Percentiles rank a stretch among this genome's conserved stretches.
These are phyloP conservation scores for Talaromyces sp. DNA, from an alignment of 2,329 filamentous ascomycete species.

Conservation along the genomic window DNA sequence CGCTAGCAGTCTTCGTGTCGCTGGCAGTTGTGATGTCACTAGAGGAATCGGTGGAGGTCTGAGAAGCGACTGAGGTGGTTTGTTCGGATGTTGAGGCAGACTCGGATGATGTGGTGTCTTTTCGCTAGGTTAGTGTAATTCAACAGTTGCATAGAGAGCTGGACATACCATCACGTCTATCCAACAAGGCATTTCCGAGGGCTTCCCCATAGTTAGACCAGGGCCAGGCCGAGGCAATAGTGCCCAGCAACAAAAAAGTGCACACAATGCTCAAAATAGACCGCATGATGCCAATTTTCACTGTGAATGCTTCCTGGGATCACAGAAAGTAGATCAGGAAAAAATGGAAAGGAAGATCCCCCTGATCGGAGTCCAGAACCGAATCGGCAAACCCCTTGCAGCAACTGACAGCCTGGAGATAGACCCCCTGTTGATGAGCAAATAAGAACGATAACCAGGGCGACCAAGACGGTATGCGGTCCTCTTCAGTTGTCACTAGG, in stretches of 20 bases:
- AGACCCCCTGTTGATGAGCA: neutral
- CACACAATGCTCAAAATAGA: conserved; percentile 36
- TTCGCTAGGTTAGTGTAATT: conserved; percentile 5
- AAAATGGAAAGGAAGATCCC: neutral
- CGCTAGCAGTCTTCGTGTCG: conserved; percentile 18
- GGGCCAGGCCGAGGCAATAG: conserved; percentile 35
- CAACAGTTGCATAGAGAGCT: neutral
- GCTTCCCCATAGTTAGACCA: conserved; percentile 18
- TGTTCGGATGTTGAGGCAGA: conserved; percentile 19
- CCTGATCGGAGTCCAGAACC: conserved; percentile 14
- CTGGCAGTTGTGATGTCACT: conserved; percentile 20
- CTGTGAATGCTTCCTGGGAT: conserved; percentile 4
- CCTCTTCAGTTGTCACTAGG: neutral
- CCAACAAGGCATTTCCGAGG: conserved; percentile 22
- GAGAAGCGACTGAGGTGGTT: conserved; percentile 19
- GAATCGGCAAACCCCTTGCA: conserved; percentile 24
- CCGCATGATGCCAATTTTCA: conserved; percentile 34
- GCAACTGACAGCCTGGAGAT: conserved; percentile 6
- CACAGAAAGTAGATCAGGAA: conserved; percentile 5
- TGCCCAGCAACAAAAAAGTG: conserved; percentile 36
- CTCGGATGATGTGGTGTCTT: conserved; percentile 16
- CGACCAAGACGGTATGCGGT: neutral
- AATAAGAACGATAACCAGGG: neutral
- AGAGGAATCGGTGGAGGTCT: conserved; percentile 19
- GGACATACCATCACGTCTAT: conserved; percentile 31